Conservation (phyloP, 768 basidiomycete species). For the Hypholoma fasciculare region DNA sequence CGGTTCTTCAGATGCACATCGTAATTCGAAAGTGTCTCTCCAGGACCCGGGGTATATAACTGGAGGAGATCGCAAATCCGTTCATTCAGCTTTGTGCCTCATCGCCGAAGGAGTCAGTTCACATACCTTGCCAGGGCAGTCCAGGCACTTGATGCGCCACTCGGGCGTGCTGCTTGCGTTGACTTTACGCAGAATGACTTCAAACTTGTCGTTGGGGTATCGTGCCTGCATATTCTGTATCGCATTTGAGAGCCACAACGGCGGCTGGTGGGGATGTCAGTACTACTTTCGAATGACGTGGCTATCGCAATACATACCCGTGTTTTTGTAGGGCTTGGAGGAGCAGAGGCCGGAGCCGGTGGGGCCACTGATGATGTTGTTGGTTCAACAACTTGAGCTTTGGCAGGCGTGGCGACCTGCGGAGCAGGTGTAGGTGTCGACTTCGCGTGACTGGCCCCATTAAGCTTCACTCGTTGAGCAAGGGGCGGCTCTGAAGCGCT, state of each 20-base stretch:
- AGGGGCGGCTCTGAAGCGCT: conserved; percentile 75
- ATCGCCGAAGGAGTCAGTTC: conserved; percentile 3
- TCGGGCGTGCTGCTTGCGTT: conserved; percentile 60
- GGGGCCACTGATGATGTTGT: conserved; percentile 13
- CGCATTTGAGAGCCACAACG: conserved; percentile 72
- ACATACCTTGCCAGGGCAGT: conserved; percentile 90
- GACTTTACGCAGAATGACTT: conserved; percentile 66
- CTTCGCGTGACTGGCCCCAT: conserved; percentile 29
- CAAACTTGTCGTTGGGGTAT: conserved; percentile 84
- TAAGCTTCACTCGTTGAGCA: conserved; percentile 64
- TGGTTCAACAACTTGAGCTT: conserved; percentile 2
- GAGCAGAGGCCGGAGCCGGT: conserved; percentile 6
- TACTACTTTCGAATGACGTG: neutral
- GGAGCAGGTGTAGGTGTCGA: conserved; percentile 6
- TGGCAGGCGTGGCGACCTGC: conserved; percentile 13
- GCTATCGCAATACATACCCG: conserved; percentile 17
- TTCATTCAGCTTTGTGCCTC: conserved; percentile 5
- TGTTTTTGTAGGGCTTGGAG: conserved; percentile 32
- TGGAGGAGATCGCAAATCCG: conserved; percentile 23
- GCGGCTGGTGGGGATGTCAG: conserved; percentile 39
- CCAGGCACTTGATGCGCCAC: conserved; percentile 90
- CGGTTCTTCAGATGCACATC: conserved; percentile 91
- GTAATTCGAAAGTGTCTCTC: conserved; percentile 84
- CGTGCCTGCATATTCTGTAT: conserved; percentile 64
- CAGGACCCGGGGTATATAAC: conserved; percentile 91